Percentiles rank a stretch among this genome's conserved stretches.
phyloP scores from a whole-genome alignment of 2,329 filamentous ascomycete genomes.

The Cytospora leucostoma region DNA sequence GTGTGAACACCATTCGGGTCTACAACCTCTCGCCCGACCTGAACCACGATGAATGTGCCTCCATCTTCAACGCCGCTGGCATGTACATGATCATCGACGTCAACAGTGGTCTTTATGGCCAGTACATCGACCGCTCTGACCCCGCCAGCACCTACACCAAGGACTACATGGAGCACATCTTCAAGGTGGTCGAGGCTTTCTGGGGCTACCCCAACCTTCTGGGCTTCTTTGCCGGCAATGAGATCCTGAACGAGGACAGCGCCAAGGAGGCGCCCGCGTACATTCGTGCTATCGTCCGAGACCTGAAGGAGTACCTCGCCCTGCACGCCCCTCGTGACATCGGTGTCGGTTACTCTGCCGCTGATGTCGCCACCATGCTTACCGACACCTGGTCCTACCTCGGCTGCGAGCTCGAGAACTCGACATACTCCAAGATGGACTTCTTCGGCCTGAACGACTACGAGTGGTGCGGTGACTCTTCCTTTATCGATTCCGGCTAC shows the following conservation, averaged over 20 bases:
- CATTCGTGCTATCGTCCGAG: conserved; percentile 68
- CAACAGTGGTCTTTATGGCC: conserved; percentile 57
- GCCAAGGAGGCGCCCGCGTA: conserved; percentile 63
- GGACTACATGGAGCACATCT: conserved; percentile 59
- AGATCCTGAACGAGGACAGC: conserved; percentile 68
- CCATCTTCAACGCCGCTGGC: conserved; percentile 61
- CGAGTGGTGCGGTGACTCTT: conserved; percentile 59
- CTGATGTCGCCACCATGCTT: conserved; percentile 69
- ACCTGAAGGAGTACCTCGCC: conserved; percentile 75
- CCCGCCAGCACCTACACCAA: conserved; percentile 52
- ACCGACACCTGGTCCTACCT: conserved; percentile 72
- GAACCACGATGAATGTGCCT: conserved; percentile 62
- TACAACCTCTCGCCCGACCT: conserved; percentile 62
- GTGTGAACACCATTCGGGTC: conserved; percentile 63
- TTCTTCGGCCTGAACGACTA: conserved; percentile 74
- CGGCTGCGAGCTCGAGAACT: conserved; percentile 58
- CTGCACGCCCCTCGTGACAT: conserved; percentile 65
- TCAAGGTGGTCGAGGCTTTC: conserved; percentile 62
- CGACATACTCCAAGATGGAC: conserved; percentile 61
- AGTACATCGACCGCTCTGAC: conserved; percentile 52
- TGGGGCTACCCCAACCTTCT: conserved; percentile 61
- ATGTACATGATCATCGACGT: conserved; percentile 53
- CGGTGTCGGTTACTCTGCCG: conserved; percentile 74
- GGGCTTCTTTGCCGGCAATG: conserved; percentile 71
- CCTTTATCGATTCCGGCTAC: conserved; percentile 44